Conservation (phyloP, 768 basidiomycete species). For the Stropharia rugosoannulata region DNA sequence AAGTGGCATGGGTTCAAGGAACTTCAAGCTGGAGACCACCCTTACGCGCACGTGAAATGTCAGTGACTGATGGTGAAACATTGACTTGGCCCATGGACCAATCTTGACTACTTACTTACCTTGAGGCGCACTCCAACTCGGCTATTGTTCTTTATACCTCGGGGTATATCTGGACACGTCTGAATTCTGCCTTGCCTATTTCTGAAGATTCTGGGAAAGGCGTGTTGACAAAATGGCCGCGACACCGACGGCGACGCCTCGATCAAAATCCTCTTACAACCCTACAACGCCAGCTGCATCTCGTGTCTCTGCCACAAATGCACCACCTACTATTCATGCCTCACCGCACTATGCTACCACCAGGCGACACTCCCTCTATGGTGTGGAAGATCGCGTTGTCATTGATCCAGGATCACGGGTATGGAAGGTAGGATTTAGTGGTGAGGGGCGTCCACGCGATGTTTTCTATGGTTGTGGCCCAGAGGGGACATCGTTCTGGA, state of each 20-base stretch:
- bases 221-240: constrained; percentile 23
- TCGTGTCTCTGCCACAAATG: constrained; percentile 41
- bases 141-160: no score
- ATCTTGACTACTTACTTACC: no score
- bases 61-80: no score
- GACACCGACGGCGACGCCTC: constrained; percentile 39
- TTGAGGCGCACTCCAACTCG: no score
- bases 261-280: constrained; percentile 31
- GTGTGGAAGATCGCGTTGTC: constrained; percentile 92
- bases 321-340: constrained; percentile 49
- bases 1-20: no score
- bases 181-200: not conserved
- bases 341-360: constrained; percentile 87
- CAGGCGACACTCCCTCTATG: constrained; percentile 90
- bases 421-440: constrained; percentile 98
- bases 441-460: constrained; percentile 87
- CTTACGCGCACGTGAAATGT: no score
- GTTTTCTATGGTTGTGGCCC: constrained; percentile 65
- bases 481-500: constrained; percentile 55
- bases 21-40: no score
- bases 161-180: no score
- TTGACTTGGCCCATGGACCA: no score
- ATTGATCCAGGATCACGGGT: constrained; percentile 92
- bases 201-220: not conserved
- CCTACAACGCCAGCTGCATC: constrained; percentile 58